phyloP scores from a whole-genome alignment of 2,329 filamentous ascomycete genomes.

The Lasiodiplodia hormozganensis region DNA sequence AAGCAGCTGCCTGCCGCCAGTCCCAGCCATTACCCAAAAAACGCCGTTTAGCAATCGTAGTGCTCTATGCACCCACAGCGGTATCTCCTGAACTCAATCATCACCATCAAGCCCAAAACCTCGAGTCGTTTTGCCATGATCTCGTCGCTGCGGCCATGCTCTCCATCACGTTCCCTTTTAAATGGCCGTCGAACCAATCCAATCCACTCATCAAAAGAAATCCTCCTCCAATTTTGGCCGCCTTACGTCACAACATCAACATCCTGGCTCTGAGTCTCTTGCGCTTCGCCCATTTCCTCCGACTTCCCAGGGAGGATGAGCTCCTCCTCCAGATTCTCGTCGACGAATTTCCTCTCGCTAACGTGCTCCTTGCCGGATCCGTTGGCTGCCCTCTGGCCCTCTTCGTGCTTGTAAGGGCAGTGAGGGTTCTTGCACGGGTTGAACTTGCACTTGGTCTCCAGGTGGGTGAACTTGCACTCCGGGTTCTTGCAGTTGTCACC shows the following conservation, averaged over 20 bases:
- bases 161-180: neutral
- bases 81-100: slow-evolving; percentile 14
- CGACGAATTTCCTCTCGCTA: slow-evolving; percentile 87
- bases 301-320: slow-evolving; percentile 67
- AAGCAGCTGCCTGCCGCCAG: slow-evolving; percentile 22
- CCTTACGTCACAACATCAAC: slow-evolving; percentile 18
- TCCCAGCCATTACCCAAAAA: slow-evolving; percentile 18
- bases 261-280: slow-evolving; percentile 18
- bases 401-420: slow-evolving; percentile 88
- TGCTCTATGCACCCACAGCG: slow-evolving; percentile 25
- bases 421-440: slow-evolving; percentile 88
- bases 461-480: slow-evolving; percentile 89
- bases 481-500: slow-evolving; percentile 83
- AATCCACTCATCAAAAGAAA: neutral
- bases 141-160: neutral
- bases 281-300: slow-evolving; percentile 8
- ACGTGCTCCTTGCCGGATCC: slow-evolving; percentile 67
- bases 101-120: slow-evolving; percentile 3
- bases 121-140: slow-evolving; percentile 10
- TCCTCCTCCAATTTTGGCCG: neutral
- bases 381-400: slow-evolving; percentile 78
- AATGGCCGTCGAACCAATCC: slow-evolving; percentile 12
- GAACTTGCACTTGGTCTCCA: slow-evolving; percentile 85
- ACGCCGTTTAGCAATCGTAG: slow-evolving; percentile 16
- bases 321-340: slow-evolving; percentile 73